Percentiles rank a stretch among this genome's conserved stretches.
Evolutionary conservation across 495 filamentous ascomycete species (phyloP).

Genomic region (Penicillium riverlandense): DNA sequence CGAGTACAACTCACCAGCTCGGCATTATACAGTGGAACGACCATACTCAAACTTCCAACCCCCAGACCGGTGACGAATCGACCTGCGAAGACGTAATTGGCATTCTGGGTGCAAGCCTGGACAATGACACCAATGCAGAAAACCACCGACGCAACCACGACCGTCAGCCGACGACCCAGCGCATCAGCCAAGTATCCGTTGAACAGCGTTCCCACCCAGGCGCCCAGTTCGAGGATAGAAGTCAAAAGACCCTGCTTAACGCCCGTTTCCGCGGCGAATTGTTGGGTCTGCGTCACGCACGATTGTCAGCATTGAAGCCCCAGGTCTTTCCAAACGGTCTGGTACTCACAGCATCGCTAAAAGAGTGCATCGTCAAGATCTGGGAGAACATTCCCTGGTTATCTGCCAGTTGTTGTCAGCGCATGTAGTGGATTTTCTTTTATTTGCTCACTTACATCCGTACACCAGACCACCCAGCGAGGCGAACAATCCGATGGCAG

Average conservation of each 20-base stretch:
- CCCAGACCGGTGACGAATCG: slow-evolving; percentile 64
- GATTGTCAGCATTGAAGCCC: neutral
- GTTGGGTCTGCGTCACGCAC: slow-evolving; percentile 10
- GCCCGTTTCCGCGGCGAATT: slow-evolving; percentile 38
- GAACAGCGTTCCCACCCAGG: slow-evolving; percentile 69
- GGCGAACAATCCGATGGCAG: slow-evolving; percentile 25
- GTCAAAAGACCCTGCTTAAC: slow-evolving; percentile 57
- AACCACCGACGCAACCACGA: slow-evolving; percentile 58
- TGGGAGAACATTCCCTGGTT: slow-evolving; percentile 36
- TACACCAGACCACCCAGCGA: slow-evolving; percentile 32
- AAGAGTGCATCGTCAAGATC: slow-evolving; percentile 26
- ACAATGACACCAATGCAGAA: slow-evolving; percentile 73
- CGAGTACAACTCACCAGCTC: slow-evolving; percentile 44
- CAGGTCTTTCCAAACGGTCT: neutral
- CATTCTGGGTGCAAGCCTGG: slow-evolving; percentile 54
- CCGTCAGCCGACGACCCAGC: slow-evolving; percentile 63
- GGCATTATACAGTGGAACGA: slow-evolving; percentile 55
- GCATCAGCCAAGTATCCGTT: slow-evolving; percentile 71
- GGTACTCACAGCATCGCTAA: slow-evolving; percentile 17
- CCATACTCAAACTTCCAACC: slow-evolving; percentile 29
- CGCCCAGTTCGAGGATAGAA: slow-evolving; percentile 75
- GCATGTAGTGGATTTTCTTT: neutral
- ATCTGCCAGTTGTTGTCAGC: slow-evolving; percentile 6
- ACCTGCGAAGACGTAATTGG: slow-evolving; percentile 59
- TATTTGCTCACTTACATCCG: slow-evolving; percentile 18